Base-by-base conservation (phyloP, 164 flowering plant genomes). In the Paratinospora sagittata region DNA sequence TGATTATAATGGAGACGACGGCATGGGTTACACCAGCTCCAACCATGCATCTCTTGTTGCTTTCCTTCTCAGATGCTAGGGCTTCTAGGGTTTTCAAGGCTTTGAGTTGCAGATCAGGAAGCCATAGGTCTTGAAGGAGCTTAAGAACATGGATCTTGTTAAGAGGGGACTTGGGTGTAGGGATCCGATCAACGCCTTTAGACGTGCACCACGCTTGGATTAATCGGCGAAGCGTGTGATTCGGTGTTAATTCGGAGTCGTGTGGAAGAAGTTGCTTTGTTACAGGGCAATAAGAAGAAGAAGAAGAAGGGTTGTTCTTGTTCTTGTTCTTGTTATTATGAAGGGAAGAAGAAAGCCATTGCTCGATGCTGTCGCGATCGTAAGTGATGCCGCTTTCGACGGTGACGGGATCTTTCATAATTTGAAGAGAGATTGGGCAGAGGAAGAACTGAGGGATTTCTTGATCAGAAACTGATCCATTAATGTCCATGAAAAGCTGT, bases 351-450 rank as follows among this genome's bases (percentile, higher is more conserved):
- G 65, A 68, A 0, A 88, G 71, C 96, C 96, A 90, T 11, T 74
- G 69, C 61, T 88, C 89, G 37, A 90, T 90, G 82, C 86, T 83
- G 13, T 83, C 82, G 0, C 96, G 84, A 24, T 88, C 96, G 76
- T 87, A 90, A 11, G 92, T 88, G 67, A 90, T 90, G 41, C 96
- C 96, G 2, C 93, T 82, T 0, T 72, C 36, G 8, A 77, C 66
- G 0, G 85, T 90, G 13, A 90, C 93, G 0, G 96, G 96, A 66
- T 90, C 93, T 77, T 77, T 85, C 93, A 90, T 90, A 79, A 88
- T 82, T 27, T 90, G 83, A 23, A 90, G 84, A 27, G 91, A 86
- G 1, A 90, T 88, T 9, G 96, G 96, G 69, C 96, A 90, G 37
- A 80, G 62, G 76, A 90, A 90, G 37, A 66, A 85, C 24, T 75